Percentiles rank a stretch among this genome's conserved stretches.
phyloP scores from a whole-genome alignment of 352 stramenopile genomes.

The Phytophthora melonis region DNA sequence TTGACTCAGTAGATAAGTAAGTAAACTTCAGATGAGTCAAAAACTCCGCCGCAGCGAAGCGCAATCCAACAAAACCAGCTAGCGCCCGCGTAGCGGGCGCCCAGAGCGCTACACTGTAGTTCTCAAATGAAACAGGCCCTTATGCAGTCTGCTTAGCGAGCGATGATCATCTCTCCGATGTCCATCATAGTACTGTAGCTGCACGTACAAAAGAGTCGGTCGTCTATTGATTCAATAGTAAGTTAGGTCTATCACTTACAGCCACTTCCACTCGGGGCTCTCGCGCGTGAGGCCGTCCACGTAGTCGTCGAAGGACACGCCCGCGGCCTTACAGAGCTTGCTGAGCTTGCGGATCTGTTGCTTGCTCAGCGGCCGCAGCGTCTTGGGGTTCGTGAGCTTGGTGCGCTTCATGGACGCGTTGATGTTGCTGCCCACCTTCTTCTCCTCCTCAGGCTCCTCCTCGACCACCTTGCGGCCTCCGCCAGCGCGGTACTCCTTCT shows the following conservation, averaged over 20 bases:
- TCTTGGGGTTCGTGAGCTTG: conserved; percentile 79
- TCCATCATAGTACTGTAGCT: no score
- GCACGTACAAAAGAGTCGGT: conserved; percentile 24
- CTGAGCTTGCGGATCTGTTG: conserved; percentile 76
- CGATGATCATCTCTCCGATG: no score
- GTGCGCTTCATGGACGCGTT: conserved; percentile 71
- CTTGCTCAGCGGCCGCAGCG: conserved; percentile 71
- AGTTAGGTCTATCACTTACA: conserved; percentile 56
- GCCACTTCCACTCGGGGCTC: conserved; percentile 80
- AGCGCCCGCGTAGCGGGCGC: no score
- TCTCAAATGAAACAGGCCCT: no score
- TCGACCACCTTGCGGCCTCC: conserved; percentile 73
- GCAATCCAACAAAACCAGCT: no score
- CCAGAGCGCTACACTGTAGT: no score
- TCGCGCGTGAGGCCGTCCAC: conserved; percentile 64
- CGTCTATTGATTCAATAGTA: conserved; percentile 44
- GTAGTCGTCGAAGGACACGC: conserved; percentile 71
- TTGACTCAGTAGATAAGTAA: no score
- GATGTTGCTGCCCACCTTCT: conserved; percentile 50
- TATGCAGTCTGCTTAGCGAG: no score
- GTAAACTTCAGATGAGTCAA: no score
- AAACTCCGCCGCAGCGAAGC: no score
- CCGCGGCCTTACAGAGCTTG: conserved; percentile 67
- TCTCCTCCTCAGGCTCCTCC: conserved; percentile 61
- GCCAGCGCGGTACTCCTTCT: conserved; percentile 75